phyloP scores from a whole-genome alignment of 306 rosid genomes.

The Glycine latifolia region DNA sequence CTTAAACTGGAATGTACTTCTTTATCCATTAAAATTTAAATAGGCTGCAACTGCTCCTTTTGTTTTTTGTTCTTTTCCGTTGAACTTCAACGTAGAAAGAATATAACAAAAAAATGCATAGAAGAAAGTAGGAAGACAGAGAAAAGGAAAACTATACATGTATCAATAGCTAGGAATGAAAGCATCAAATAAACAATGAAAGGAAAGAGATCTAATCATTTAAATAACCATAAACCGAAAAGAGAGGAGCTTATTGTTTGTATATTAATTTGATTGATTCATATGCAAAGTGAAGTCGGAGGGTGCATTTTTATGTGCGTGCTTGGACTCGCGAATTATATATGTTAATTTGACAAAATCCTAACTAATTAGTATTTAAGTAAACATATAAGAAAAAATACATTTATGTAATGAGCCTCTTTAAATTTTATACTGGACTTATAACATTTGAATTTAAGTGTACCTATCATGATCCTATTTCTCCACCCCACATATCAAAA shows the following conservation, averaged over 20 bases:
- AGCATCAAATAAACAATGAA: slow-evolving; percentile 5
- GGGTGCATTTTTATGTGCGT: not conserved
- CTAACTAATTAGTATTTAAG: not conserved
- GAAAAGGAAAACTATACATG: slow-evolving; percentile 1
- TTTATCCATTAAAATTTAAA: slow-evolving; percentile 8
- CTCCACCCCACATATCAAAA: not conserved
- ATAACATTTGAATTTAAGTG: not conserved
- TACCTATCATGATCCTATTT: not conserved
- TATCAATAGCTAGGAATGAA: not conserved
- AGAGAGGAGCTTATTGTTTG: too few relatives aligned
- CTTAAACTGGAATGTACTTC: not conserved
- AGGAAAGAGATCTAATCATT: not conserved
- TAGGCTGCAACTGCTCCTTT: slow-evolving; percentile 26
- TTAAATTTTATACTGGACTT: too few relatives aligned
- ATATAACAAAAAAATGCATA: not conserved
- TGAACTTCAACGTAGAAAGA: slow-evolving; percentile 36
- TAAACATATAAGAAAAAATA: not conserved
- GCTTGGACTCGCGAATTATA: not conserved
- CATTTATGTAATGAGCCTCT: not conserved
- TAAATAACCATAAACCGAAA: too few relatives aligned
- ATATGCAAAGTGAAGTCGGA: not conserved
- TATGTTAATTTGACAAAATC: not conserved
- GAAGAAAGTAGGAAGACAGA: not conserved
- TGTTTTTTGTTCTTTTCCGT: slow-evolving; percentile 37
- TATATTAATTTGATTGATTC: too few relatives aligned